Base-by-base conservation (phyloP, 495 filamentous ascomycete genomes). In the Penicillium silybi region DNA sequence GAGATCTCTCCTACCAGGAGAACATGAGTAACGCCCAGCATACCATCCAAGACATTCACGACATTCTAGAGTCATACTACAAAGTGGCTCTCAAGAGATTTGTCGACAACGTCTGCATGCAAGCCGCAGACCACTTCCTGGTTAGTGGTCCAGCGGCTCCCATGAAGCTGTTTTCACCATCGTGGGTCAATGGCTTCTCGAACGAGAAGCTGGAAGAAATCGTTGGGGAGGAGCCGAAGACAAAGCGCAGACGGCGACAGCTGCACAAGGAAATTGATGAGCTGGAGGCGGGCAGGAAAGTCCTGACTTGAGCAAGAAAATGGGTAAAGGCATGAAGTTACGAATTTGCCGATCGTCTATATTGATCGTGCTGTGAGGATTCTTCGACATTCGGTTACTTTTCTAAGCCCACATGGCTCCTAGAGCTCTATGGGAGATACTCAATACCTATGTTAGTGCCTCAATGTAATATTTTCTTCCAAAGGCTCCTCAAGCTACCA, bases 1-100 rank as follows among this genome's bases (percentile, higher is more conserved):
- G 39, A 4, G 59, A 65, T 15, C 5, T 69, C 16, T 27, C 1
- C n/a, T 7, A 44, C 11, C 40, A 40, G 1, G 5, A 58, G 5
- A 29, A 62, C 22, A 76, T 75, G 60, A 70, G 62, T 52, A 86
- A 83, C 48, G 46, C 50, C 0, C 64, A 78, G 0, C 66, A 79
- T n/a, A 67, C 68, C 3, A 55, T 73, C 7, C 65, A 76, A 41
- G 73, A 81, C 0, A 72, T 87, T 6, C 80, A 85, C 41, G 79
- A 86, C 50, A 75, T 78, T 15, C 62, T 86, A 1, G 47, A 75
- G 41, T 66, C 75, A 2, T 87, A 87, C 59, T 86, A 87, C 67
- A 77, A 79, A 39, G 79, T 86, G 0, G 73, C 80, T 0, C 64
- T 56, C 17, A 79, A 78, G 48, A 67, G 77, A 1, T 84, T 86